phyloP scores from a whole-genome alignment of 768 basidiomycete species.

The Termitomyces sp. region DNA sequence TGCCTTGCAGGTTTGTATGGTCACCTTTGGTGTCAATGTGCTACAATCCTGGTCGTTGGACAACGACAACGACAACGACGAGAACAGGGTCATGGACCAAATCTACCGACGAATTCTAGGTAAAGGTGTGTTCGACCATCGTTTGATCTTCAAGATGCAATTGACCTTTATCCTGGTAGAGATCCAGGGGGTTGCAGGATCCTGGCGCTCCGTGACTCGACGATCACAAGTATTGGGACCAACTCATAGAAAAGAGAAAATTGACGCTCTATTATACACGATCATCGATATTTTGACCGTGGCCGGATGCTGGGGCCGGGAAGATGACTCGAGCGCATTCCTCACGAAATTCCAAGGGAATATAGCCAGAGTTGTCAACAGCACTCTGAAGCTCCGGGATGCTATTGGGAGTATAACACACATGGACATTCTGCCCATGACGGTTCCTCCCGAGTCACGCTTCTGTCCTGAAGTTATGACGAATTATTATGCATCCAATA shows the following conservation, averaged over 20 bases:
- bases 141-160: not conserved
- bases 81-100: conserved; percentile 26
- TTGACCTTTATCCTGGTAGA: conserved; percentile 25
- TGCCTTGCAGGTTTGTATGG: conserved; percentile 32
- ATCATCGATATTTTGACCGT: conserved; percentile 11
- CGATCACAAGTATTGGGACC: conserved; percentile 27
- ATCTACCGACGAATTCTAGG: conserved; percentile 41
- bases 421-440: conserved; percentile 7
- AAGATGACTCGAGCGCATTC: not conserved
- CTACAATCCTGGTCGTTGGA: conserved; percentile 34
- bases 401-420: conserved; percentile 10
- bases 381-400: conserved; percentile 4
- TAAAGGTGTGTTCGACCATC: conserved; percentile 32
- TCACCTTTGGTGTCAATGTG: conserved; percentile 32
- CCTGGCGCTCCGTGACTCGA: conserved; percentile 56
- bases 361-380: conserved; percentile 2
- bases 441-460: not conserved
- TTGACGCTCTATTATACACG: not conserved
- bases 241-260: conserved; percentile 26
- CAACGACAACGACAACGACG: conserved; percentile 27
- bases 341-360: not conserved
- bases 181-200: conserved; percentile 49
- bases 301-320: conserved; percentile 8
- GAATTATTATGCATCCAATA: not conserved
- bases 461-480: conserved; percentile 11